Percentiles rank a stretch among this genome's conserved stretches.
Conservation (phyloP, 257 asterid species). For the Salvia miltiorrhiza region DNA sequence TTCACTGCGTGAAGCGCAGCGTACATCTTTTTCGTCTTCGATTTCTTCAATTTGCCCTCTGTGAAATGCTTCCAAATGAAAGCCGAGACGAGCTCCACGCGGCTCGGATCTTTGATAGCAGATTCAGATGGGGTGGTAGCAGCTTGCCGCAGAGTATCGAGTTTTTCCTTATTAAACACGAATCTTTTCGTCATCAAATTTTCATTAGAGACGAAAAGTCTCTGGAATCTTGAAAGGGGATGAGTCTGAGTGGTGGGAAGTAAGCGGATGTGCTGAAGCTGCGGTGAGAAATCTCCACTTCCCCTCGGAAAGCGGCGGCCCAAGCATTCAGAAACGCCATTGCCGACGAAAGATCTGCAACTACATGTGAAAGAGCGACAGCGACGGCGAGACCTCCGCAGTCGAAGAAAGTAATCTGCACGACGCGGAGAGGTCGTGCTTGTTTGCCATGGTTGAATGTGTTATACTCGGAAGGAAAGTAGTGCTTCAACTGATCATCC, state of each 20-base stretch:
- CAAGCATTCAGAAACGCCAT: slow-evolving; percentile 38
- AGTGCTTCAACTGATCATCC: slow-evolving; percentile 16
- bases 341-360: slow-evolving; percentile 29
- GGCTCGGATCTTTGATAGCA: slow-evolving; percentile 28
- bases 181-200: slow-evolving; percentile 20
- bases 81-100: slow-evolving; percentile 48
- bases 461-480: background rate
- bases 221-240: background rate
- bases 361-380: slow-evolving; percentile 25
- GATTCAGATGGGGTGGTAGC: slow-evolving; percentile 10
- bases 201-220: background rate
- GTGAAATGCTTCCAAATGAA: slow-evolving; percentile 39
- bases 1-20: no score
- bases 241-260: slow-evolving; percentile 26
- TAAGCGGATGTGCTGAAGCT: slow-evolving; percentile 10
- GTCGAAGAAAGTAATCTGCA: slow-evolving; percentile 27
- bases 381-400: slow-evolving; percentile 38
- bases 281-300: background rate
- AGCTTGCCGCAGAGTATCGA: background rate
- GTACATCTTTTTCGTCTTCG: no score
- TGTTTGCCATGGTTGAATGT: background rate
- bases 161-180: slow-evolving; percentile 30
- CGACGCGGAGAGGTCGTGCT: background rate
- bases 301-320: slow-evolving; percentile 26
- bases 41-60: no score